Evolutionary conservation across 352 stramenopile genomes (phyloP).

Genomic region (Phytophthora quininea): DNA sequence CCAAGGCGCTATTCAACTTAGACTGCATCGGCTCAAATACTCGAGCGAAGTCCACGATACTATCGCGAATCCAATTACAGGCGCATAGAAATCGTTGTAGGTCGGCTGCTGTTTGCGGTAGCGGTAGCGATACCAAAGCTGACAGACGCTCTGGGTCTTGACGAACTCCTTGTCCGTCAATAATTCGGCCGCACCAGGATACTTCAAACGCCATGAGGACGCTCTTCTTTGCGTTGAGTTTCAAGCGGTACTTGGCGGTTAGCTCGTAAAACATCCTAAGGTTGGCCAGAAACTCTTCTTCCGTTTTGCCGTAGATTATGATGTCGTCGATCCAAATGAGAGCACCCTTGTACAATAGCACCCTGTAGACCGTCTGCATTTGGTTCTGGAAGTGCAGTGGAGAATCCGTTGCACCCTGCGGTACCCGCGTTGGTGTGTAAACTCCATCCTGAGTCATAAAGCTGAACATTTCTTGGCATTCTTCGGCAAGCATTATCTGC

Average conservation of each 20-base stretch:
- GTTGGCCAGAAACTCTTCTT: constrained; percentile 13
- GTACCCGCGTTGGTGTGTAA: constrained; percentile 19
- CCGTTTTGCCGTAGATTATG: constrained; percentile 19
- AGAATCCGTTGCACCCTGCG: constrained; percentile 12
- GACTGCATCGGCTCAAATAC: constrained; percentile 17
- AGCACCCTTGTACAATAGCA: constrained; percentile 23
- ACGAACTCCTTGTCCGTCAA: constrained; percentile 17
- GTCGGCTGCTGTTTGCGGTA: constrained; percentile 16
- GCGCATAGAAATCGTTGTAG: constrained; percentile 31
- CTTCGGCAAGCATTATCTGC: constrained; percentile 22
- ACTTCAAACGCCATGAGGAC: constrained; percentile 18
- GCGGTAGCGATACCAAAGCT: constrained; percentile 3
- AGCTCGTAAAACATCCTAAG: constrained; percentile 21
- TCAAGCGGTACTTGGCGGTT: constrained; percentile 13
- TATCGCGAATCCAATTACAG: constrained; percentile 29
- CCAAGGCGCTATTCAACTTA: constrained; percentile 12
- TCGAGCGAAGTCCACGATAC: constrained; percentile 22
- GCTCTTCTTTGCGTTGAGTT: constrained; percentile 30
- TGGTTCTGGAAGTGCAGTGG: constrained; percentile 18
- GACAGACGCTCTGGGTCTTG: constrained; percentile 15
- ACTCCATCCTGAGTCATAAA: constrained; percentile 34
- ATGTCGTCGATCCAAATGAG: constrained; percentile 39
- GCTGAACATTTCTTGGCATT: constrained; percentile 28
- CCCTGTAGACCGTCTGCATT: constrained; percentile 22
- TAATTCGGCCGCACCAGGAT: constrained; percentile 28